Evolutionary conservation across 345 rosid species (phyloP).

Genomic region (Nasturtium officinale): DNA sequence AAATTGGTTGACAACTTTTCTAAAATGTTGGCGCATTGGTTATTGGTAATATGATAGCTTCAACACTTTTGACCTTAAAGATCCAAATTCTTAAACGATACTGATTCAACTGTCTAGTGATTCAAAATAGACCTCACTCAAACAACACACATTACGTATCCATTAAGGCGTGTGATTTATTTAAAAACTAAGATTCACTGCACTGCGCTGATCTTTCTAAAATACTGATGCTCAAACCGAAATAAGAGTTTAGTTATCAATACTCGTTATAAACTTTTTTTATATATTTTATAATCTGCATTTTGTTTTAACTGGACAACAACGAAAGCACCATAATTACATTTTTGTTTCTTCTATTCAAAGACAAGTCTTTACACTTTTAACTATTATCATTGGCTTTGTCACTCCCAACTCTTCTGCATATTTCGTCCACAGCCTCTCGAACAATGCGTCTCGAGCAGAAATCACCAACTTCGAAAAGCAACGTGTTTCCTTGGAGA

Average conservation of each 20-base stretch:
- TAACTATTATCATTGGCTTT: slow-evolving; percentile 22
- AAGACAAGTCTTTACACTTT: slow-evolving; percentile 17
- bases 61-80: too few relatives aligned
- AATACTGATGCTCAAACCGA: background rate
- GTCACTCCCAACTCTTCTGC: slow-evolving; percentile 27
- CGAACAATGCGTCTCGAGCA: slow-evolving; percentile 73
- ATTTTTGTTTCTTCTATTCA: slow-evolving; percentile 1
- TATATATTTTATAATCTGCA: background rate
- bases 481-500: slow-evolving; percentile 55
- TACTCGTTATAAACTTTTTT: background rate
- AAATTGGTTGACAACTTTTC: too few relatives aligned
- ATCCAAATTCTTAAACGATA: too few relatives aligned
- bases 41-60: too few relatives aligned
- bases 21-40: too few relatives aligned
- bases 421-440: slow-evolving; percentile 59
- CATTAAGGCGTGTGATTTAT: too few relatives aligned
- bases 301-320: background rate
- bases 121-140: too few relatives aligned
- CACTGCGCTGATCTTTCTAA: too few relatives aligned
- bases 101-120: too few relatives aligned
- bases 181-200: too few relatives aligned
- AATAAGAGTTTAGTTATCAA: background rate
- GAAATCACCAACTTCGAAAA: slow-evolving; percentile 66
- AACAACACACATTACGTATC: too few relatives aligned
- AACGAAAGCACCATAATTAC: slow-evolving; percentile 12